phyloP scores from a whole-genome alignment of 495 filamentous ascomycete species.

The Aspergillus conjunctus region DNA sequence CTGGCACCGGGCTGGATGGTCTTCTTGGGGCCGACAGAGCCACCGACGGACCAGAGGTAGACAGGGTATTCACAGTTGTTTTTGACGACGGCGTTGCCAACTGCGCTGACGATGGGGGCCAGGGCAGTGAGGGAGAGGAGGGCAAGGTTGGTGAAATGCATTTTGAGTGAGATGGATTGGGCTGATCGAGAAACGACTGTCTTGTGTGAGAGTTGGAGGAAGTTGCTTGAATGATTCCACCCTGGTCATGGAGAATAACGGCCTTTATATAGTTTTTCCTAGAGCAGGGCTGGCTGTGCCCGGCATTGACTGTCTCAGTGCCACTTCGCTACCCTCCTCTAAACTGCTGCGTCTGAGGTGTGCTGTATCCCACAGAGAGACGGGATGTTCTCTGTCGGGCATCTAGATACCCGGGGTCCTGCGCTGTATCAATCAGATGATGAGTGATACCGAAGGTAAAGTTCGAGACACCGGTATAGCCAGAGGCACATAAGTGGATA shows the following conservation, averaged over 20 bases:
- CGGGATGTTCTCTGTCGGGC: too few relatives aligned
- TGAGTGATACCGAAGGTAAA: too few relatives aligned
- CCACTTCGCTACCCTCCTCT: neutral
- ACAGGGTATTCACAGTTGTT: slow-evolving; percentile 53
- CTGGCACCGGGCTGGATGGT: slow-evolving; percentile 39
- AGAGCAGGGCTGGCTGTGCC: neutral
- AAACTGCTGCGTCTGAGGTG: too few relatives aligned
- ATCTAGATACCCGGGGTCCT: too few relatives aligned
- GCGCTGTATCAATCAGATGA: too few relatives aligned
- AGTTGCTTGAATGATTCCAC: too few relatives aligned
- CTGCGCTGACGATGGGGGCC: slow-evolving; percentile 39
- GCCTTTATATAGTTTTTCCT: neutral
- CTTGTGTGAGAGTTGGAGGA: too few relatives aligned
- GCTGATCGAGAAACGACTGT: neutral
- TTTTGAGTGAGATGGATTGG: slow-evolving; percentile 18
- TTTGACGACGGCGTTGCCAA: slow-evolving; percentile 53
- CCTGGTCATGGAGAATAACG: neutral
- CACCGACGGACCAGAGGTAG: slow-evolving; percentile 60
- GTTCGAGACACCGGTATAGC: too few relatives aligned
- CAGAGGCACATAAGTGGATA: too few relatives aligned
- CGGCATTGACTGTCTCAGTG: neutral
- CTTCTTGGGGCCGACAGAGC: slow-evolving; percentile 40
- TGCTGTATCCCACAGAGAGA: neutral
- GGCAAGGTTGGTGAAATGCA: slow-evolving; percentile 36
- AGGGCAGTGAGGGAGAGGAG: slow-evolving; percentile 32